Base-by-base conservation (phyloP, 306 rosid genomes). In the Castanea mollissima region DNA sequence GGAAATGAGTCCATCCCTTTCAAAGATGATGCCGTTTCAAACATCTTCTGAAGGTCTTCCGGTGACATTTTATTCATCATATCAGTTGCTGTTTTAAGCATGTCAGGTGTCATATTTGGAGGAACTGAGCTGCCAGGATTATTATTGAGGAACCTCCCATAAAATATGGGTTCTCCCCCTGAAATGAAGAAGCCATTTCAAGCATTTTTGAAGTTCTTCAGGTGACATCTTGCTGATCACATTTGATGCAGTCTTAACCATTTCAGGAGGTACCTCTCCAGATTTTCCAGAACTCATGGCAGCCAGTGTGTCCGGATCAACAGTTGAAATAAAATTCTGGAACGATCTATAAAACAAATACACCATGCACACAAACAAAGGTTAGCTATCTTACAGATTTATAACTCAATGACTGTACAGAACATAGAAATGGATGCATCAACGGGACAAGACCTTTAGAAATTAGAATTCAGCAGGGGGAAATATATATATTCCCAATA, bases 171-270 rank as follows among this genome's bases (percentile, higher is more conserved):
- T 76, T 88, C 64, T 59, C 83, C 38, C 89, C 92, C 74, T 87
- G 90, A 84, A 88, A 86, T 32, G 97, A 89, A 86, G 99, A 84
- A 71, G 99, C 92, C 97, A 91, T 71, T 69, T 88, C 93, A 77
- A 95, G 77, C 92, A 91, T 85, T 73, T 89, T 71, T 93, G 92
- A 75, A 95, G 94, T 68, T 95, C 99, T 73, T 86, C 92, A 8
- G 96, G 91, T 41, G 98, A 81, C 97, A 93, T 95, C 82, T 95
- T 95, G 76, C 92, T 14, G 21, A 95, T 86, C 94, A 93, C 89
- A 79, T 86, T 86, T 52, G 98, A 84, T 69, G 99, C 92, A 55
- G 93, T 83, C 86, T 83, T 90, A 60, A 91, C 75, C 98, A 95
- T 93, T 82, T 95, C 94, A 62, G 91, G 90, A 68, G 98, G 79